Evolutionary conservation across 805 yeast species (phyloP), one percentile per base, ranked within the genome.

Genomic region (Candida tibetensis): DNA sequence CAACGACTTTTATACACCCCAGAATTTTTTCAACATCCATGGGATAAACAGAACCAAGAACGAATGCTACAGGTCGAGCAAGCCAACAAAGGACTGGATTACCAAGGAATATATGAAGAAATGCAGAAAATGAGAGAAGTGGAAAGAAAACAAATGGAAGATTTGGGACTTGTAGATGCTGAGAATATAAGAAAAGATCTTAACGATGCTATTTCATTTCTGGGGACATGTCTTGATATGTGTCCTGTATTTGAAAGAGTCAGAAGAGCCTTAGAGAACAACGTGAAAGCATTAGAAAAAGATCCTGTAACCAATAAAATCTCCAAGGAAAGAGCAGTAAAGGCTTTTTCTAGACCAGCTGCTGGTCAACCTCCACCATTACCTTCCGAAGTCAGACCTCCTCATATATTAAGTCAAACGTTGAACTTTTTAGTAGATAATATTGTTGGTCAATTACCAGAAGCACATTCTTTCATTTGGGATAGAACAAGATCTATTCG

Each of bases 301-400:
- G 88, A 83, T 43, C 76, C 81, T 2, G 42, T 42, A 1, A 64
- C 65, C 0, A 70, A 78, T 2, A 72, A 66, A 44, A 82, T 88
- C 4, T 72, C 86, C 0, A 58, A 76, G 19, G 53, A 53, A 0
- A 66, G 70, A 31, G 96, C 97, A 0, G 76, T 93, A 5, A 93
- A 93, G 61, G 95, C 96, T 1, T 93, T 93, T 56, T 85, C 95
- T 16, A 72, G 99, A 50, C 97, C 99, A 0, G 96, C 95, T 13
- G 97, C 98, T 0, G 99, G 98, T 5, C 96, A 93, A 50, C 95
- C 96, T 1, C 98, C 97, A 2, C 95, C 98, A 2, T 66, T 93
- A 41, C 99, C 99, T 0, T 88, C 97, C 1, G 99, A 93, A 58
- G 99, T 93, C 3, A 72, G 99, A 44, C 96, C 99, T 1, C 99